These are phyloP conservation scores for Yamadazyma jaroonii DNA, from an alignment of 1,139 yeast species.

Conservation along the genomic window DNA sequence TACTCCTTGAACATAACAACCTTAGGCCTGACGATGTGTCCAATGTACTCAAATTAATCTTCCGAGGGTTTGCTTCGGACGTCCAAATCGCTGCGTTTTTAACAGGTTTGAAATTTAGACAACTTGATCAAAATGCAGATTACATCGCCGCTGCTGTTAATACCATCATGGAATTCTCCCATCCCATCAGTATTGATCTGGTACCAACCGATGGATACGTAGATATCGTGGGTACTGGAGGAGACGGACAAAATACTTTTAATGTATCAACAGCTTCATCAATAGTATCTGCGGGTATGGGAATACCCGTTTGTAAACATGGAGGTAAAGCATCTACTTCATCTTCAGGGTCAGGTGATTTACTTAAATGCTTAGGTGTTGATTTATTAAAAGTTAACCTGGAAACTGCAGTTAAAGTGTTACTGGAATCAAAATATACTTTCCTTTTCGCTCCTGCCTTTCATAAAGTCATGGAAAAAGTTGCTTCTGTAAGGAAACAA, in stretches of 20 bases:
- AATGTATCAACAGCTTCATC: constrained; percentile 95
- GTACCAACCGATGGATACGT: constrained; percentile 57
- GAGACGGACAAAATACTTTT: constrained; percentile 96
- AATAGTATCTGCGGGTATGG: constrained; percentile 90
- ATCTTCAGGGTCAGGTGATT: constrained; percentile 89
- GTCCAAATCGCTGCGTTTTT: constrained; percentile 78
- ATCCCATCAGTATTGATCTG: constrained; percentile 38
- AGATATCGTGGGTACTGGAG: constrained; percentile 97
- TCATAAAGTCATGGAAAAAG: constrained; percentile 89
- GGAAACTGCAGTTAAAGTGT: constrained; percentile 61
- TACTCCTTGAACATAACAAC: constrained; percentile 56
- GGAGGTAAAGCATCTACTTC: constrained; percentile 98
- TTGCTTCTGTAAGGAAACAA: constrained; percentile 71
- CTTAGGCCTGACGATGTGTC: constrained; percentile 61
- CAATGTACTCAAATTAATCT: constrained; percentile 57
- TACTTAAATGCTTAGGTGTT: constrained; percentile 73
- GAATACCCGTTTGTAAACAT: constrained; percentile 78
- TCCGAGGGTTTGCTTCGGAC: constrained; percentile 59
- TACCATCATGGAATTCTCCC: constrained; percentile 63
- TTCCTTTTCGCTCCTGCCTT: constrained; percentile 91
- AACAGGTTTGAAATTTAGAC: constrained; percentile 68
- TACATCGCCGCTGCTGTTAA: constrained; percentile 83
- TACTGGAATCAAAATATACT: constrained; percentile 57
- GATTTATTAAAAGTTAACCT: constrained; percentile 68
- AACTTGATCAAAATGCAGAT: constrained; percentile 78